Conservation (phyloP, 2,329 filamentous ascomycete species). For the Mariannaea sp. region DNA sequence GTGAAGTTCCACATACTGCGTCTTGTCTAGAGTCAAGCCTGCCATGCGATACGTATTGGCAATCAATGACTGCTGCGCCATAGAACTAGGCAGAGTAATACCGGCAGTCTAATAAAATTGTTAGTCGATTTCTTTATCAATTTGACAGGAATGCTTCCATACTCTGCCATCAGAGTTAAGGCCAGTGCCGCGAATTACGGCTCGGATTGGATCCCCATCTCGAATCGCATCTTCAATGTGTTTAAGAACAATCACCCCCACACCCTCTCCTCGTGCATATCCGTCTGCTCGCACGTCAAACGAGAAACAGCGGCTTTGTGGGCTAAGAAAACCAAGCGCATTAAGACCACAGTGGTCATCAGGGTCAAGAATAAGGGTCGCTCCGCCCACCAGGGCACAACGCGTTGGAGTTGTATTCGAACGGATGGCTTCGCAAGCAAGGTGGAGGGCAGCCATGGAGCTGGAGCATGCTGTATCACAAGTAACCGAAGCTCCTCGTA, state of each 20-base stretch:
- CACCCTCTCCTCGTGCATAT: slow-evolving; percentile 25
- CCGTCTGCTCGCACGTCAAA: slow-evolving; percentile 20
- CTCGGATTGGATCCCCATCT: slow-evolving; percentile 10
- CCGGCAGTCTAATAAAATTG: slow-evolving; percentile 2
- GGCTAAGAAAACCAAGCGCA: not conserved
- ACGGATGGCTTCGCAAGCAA: slow-evolving; percentile 38
- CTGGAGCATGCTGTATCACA: slow-evolving; percentile 57
- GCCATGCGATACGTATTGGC: not conserved
- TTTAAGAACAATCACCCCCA: slow-evolving; percentile 21
- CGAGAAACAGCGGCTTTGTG: slow-evolving; percentile 1
- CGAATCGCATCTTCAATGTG: slow-evolving; percentile 4
- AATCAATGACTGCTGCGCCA: not conserved
- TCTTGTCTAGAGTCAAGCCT: not conserved
- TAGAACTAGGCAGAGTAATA: not conserved
- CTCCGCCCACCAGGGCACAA: not conserved
- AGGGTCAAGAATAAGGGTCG: not conserved
- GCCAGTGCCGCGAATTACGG: slow-evolving; percentile 11
- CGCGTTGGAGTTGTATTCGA: not conserved
- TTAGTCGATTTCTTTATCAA: too few relatives aligned
- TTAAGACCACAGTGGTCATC: not conserved
- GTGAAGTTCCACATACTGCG: too few relatives aligned
- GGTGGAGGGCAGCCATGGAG: slow-evolving; percentile 52
- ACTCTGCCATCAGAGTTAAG: slow-evolving; percentile 20
- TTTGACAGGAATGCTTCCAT: too few relatives aligned
- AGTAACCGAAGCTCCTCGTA: slow-evolving; percentile 55